Evolutionary conservation across 768 basidiomycete species (phyloP), one percentile per base, ranked within the genome.

Genomic region (Filobasidium wieringae): DNA sequence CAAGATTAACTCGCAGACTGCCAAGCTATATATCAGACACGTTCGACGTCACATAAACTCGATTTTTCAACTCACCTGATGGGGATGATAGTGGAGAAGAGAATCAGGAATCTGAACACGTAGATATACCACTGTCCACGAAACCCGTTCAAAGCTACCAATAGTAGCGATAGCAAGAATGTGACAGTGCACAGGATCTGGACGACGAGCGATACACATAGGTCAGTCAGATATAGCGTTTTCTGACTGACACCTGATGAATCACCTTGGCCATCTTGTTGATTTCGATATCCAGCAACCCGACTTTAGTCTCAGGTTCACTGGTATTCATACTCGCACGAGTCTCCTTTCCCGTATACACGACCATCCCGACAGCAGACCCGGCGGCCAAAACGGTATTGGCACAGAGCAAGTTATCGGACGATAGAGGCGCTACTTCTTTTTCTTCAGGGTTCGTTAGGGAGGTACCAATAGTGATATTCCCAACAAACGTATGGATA

Each of bases 291-390:
- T 99, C 95, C 55, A 97, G 72, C 47, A 92, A 69, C 2, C 95
- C 95, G 45, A 88, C 81, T 72, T 99, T 99, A 0, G 92, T 97
- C 64, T 84, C 85, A 0, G 95, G 92, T 74, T 93, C 90, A 65
- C 88, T 91, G 4, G 95, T 99, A 65, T 99, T 99, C 89, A 99
- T 90, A 24, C 96, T 93, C 1, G 95, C 95, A 55, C 95, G 79
- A 7, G 93, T 97, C 72, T 99, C 92, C 0, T 84, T 75, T 0
- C 95, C 95, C 1, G 95, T 97, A 71, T 96, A 99, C 2, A 95
- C 79, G 22, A 99, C 84, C 55, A 97, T 84, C 2, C 92, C 91
- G 36, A 97, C 81, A 0, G 88, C 91, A 24, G 85, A 85, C 0
- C 93, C 95, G 0, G 95, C 89, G 19, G 95, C 93, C 30, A 99